Evolutionary conservation across 345 rosid species (phyloP), one percentile per base, ranked within the genome.

Genomic region (Boechera stricta): DNA sequence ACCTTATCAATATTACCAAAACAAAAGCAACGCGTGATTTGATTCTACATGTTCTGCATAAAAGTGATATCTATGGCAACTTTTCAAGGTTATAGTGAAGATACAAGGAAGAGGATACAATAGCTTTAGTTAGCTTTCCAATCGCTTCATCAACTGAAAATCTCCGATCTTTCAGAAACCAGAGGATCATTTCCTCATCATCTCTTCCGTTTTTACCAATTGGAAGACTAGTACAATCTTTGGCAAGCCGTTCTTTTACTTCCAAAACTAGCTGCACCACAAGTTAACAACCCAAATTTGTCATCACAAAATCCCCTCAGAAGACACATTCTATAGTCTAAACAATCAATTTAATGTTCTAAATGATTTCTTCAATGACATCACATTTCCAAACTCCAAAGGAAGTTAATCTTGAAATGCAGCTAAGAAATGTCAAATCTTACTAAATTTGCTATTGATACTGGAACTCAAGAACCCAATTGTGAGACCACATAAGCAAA

Each of bases 101-200:
- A 9, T 0, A 48, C 33, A 47, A 4, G 42, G 71, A 66, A 53
- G 61, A 87, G 95, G 95, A 90, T 92, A 92, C 97, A 57, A 87
- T 90, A 77, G 97, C 89, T 80, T 84, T 92, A 75, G 86, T 77
- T 76, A 92, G 82, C 82, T 88, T 92, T 7, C 82, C 35, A 41
- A 85, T 66, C 0, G 98, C 87, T 69, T 87, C 90, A 48, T 92
- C 91, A 0, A 86, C 85, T 0, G 88, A 89, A 79, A 87, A 92
- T 52, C 77, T 88, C 64, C 92, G 80, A 77, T 95, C 98, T 84
- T 82, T 87, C 16, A 92, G 67, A 74, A 87, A 95, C 99, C 99
- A 88, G 4, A 89, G 86, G 48, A 92, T 92, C 97, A 92, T 87
- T 28, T 89, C 94, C 70, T 92, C 98, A 82, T 94, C 99, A 69